Evolutionary conservation across 768 basidiomycete genomes (phyloP), one percentile per base, ranked within the genome.

Genomic region (Podaxis sp.): DNA sequence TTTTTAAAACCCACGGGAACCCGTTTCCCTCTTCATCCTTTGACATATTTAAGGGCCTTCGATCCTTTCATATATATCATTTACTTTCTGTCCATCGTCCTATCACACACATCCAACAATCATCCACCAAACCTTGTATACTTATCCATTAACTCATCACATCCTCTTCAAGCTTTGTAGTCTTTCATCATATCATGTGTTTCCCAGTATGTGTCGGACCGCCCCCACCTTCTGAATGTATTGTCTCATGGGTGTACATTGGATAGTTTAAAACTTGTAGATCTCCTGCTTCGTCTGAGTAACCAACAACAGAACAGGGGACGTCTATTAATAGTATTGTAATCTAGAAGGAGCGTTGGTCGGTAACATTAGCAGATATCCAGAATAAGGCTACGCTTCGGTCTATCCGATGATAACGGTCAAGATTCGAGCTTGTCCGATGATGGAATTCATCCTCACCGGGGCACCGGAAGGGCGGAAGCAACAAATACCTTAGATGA

Each of bases 51-150:
- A 8, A 33, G 54, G 47, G 50, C 36, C 25, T 19, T 12, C 7
- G 3, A 41, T 51, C 36, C 53, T 59, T 37, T 24, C 36, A 55
- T n/a, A 41, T n/a, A 55, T 56, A 40, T 56, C 54, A 55, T 33
- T 37, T 46, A 56, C 54, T 55, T 62, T 24, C 61, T 27, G 49
- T 50, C 38, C 22, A 24, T 40, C 4, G 36, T 12, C 33, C 40
- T 17, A n/a, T 33, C 33, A 47, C 49, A 3, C 29, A 41, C 52
- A 60, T 60, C 27, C 22, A 54, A 37, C 43, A 61, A 19, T n/a
- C 43, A 55, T 55, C 43, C 52, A 27, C 27, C 29, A 59, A 15
- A 58, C 40, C 46, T 56, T 62, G 61, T 62, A 62, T 62, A 62
- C 55, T 62, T 55, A 62, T 55, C 15, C 60, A 62, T 13, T 49